These are phyloP conservation scores for Cryptococcus jaspeensis DNA, from an alignment of 1,284 basidiomycete genomes.

Conservation along the genomic window DNA sequence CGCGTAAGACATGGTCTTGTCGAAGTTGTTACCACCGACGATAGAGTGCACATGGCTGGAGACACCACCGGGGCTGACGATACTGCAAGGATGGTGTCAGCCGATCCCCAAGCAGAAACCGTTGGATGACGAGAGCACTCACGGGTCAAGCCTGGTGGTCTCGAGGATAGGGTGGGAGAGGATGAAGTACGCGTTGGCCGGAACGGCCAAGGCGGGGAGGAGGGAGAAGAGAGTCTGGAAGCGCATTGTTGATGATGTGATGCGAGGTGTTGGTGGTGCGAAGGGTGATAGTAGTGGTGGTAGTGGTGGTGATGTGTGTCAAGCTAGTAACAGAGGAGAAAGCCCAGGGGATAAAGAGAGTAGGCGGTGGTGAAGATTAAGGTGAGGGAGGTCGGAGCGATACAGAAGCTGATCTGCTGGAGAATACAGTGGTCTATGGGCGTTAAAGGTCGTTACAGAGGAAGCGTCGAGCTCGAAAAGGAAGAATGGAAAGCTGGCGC, in stretches of 20 bases:
- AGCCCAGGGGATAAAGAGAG: neutral
- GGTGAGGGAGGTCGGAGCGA: neutral
- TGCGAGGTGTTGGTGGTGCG: neutral
- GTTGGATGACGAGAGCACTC: conserved; percentile 15
- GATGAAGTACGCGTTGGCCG: conserved; percentile 44
- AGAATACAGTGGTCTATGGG: neutral
- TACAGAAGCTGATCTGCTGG: neutral
- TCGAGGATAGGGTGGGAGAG: conserved; percentile 39
- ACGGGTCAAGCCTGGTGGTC: conserved; percentile 46
- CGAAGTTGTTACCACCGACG: conserved; percentile 52
- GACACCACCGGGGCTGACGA: conserved; percentile 38
- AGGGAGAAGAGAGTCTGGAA: conserved; percentile 18
- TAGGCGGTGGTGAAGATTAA: neutral
- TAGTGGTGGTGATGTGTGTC: conserved; percentile 1
- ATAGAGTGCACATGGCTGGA: conserved; percentile 47
- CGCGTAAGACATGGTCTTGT: conserved; percentile 41
- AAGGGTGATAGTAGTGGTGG: conserved; percentile 7
- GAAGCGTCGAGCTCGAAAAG: neutral
- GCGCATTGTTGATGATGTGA: conserved; percentile 15
- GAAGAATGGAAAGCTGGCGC: neutral
- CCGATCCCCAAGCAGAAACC: too few species aligned
- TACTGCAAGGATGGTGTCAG: conserved; percentile 21
- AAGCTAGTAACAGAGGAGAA: neutral
- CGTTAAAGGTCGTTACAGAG: neutral
- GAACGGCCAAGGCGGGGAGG: conserved; percentile 26